These are phyloP conservation scores for Botrytis tulipae DNA, from an alignment of 2,329 filamentous ascomycete genomes.

Conservation along the genomic window DNA sequence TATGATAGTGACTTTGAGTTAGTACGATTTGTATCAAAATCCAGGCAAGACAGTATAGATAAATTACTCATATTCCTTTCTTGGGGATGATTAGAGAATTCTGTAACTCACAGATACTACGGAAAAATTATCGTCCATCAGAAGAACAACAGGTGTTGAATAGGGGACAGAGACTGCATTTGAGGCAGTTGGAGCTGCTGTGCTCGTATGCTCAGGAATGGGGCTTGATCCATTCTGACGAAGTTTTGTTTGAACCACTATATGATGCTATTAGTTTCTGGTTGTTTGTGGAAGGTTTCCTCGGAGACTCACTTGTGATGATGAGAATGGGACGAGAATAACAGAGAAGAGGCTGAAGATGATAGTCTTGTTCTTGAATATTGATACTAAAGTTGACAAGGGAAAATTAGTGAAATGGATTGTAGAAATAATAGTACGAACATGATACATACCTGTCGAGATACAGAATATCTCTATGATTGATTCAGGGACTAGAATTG, in stretches of 20 bases:
- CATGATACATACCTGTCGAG: not conserved
- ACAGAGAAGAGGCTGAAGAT: not conserved
- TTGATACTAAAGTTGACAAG: not conserved
- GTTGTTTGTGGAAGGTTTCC: not conserved
- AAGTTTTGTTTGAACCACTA: not conserved
- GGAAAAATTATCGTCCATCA: fast-evolving
- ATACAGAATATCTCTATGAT: not conserved
- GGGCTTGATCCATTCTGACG: not conserved
- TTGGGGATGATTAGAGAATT: not conserved
- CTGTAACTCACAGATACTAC: not conserved
- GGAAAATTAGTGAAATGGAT: not conserved
- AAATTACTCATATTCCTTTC: not conserved
- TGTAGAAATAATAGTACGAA: not conserved
- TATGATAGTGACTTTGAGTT: not conserved
- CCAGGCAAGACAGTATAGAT: too few species aligned
- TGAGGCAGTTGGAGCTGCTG: not conserved
- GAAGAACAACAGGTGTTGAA: fast-evolving
- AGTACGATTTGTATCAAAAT: not conserved
- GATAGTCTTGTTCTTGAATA: not conserved
- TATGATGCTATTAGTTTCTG: not conserved
- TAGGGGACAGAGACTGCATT: not conserved
- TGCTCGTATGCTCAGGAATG: not conserved
- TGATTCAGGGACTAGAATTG: not conserved
- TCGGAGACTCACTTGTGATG: not conserved
- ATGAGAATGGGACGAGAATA: not conserved